Evolutionary conservation across 441 rosid genomes (phyloP), one percentile per base, ranked within the genome.

Genomic region (Arabidopsis hybrid): DNA sequence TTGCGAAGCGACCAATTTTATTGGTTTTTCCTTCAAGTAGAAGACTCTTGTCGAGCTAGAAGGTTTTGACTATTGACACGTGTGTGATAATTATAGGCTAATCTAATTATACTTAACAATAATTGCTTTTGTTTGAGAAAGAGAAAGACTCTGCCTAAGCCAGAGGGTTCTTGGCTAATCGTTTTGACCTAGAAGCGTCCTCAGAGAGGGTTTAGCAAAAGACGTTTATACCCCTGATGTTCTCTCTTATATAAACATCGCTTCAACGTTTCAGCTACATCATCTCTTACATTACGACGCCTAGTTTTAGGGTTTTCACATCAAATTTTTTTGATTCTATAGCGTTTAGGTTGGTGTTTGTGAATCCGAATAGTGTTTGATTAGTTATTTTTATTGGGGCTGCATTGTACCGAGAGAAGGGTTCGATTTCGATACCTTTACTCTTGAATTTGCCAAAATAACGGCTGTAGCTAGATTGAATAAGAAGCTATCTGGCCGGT

Each of bases 401-500:
- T 89, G 79, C 77, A 75, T 76, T 84, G 94, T 87, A 86, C 91
- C 88, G 65, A 89, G 91, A 60, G 66, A 65, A 80, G 90, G 88
- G 83, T 10, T 63, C 7, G 39, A 14, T 73, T 40, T 16, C 18
- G 13, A 73, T 56, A 46, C 80, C 84, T 81, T 80, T 78, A 12
- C 17, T 81, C 91, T 89, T 86, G 95, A 87, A 46, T 80, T 71
- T 79, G 90, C 89, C 91, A 69, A 51, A 50, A 47, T 69, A 16
- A 38, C 26, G 92, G 92, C 95, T 85, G 89, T 85, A 85, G 92
- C 95, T 43, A 89, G 17, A 83, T 85, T 17, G 46, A 87, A 4
- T 11, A 32, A 77, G 91, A 84, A 77, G 88, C 82, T 86, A 65
- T 77, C 86, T 86, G 95, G 91, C 88, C 91, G 87, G 85, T 88